Percentiles rank a stretch among this genome's conserved stretches.
These are phyloP conservation scores for Penicillium daleae DNA, from an alignment of 495 filamentous ascomycete genomes.

Conservation along the genomic window DNA sequence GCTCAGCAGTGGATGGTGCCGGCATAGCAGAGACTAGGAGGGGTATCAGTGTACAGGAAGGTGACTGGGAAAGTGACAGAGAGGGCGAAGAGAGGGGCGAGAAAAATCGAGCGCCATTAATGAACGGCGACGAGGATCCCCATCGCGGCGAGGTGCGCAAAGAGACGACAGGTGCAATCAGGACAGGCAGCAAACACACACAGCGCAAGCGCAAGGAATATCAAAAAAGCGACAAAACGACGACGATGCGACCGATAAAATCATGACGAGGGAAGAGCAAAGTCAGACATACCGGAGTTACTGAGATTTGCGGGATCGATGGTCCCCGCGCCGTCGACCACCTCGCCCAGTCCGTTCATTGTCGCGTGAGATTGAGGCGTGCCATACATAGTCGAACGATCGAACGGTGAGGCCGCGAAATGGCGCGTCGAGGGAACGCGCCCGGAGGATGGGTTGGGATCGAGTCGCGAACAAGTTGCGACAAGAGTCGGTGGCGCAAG, in stretches of 20 bases:
- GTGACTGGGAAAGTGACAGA: constrained; percentile 19
- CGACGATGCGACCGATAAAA: neutral
- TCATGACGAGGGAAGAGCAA: neutral
- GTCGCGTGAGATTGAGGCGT: constrained; percentile 54
- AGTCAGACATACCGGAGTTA: constrained; percentile 57
- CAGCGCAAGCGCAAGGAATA: constrained; percentile 5
- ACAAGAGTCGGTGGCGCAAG: constrained; percentile 29
- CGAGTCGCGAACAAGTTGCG: constrained; percentile 25
- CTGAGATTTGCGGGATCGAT: constrained; percentile 80
- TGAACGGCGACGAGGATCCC: neutral
- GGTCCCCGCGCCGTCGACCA: constrained; percentile 74
- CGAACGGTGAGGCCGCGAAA: constrained; percentile 41
- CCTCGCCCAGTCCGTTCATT: constrained; percentile 64
- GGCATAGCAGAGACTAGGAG: constrained; percentile 50
- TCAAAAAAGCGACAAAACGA: neutral
- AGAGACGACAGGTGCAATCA: neutral
- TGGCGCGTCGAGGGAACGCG: constrained; percentile 45
- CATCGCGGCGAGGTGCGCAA: constrained; percentile 15
- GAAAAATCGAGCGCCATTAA: neutral
- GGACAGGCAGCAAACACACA: neutral
- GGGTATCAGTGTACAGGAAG: constrained; percentile 47
- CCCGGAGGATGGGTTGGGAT: constrained; percentile 23
- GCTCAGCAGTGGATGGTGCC: constrained; percentile 46
- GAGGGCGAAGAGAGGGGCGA: neutral
- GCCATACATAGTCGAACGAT: constrained; percentile 57